Base-by-base conservation (phyloP, 2,329 filamentous ascomycete genomes). In the Bipolaris bicolor region DNA sequence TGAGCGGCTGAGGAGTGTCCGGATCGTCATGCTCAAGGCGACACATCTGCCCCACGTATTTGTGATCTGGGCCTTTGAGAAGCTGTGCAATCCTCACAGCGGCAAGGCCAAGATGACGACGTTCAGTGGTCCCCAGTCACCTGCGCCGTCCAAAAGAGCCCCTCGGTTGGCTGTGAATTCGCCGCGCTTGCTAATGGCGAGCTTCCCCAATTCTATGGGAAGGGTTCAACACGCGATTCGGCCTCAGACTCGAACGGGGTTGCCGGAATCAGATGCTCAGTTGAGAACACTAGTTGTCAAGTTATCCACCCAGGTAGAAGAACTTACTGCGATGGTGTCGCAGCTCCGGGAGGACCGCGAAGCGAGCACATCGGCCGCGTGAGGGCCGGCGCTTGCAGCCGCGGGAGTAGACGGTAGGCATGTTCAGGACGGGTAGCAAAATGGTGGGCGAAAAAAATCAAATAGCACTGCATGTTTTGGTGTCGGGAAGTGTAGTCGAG, bases 1-100 rank as follows among this genome's bases (percentile, higher is more conserved):
- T 2, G 84, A 88, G 60, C 79, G 83, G 57, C 83, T 93, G 64
- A 87, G 90, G 49, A 79, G 78, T 31, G 80, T 83, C 54, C 82
- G 85, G 45, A 87, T 88, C 58, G 68, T 86, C 40, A 71, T 87
- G 44, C 80, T 88, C 57, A 85, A 84, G 69, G 80, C 80, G 48
- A 86, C 84, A 2, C 85, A 88, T 72, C 78, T 86, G 45, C 90
- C 90, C 31, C 86, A 91, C 60, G 88, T 92, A 26, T 84, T 77
- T n/a, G 78, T 82, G 44, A 92, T 93, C 63, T 83, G 85, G 73
- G 69, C 82, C n/a, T 92, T 89, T 72, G 89, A 91, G 76, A 79
- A 73, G 61, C 69, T 76, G 55, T 70, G 67, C 48, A 55, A 65
- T 44, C 62, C 63, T 40, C 68, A 61, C 26, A 67, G 57, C 43